Evolutionary conservation across 305 asterid species (phyloP).

Genomic region (Salvia sclarea): DNA sequence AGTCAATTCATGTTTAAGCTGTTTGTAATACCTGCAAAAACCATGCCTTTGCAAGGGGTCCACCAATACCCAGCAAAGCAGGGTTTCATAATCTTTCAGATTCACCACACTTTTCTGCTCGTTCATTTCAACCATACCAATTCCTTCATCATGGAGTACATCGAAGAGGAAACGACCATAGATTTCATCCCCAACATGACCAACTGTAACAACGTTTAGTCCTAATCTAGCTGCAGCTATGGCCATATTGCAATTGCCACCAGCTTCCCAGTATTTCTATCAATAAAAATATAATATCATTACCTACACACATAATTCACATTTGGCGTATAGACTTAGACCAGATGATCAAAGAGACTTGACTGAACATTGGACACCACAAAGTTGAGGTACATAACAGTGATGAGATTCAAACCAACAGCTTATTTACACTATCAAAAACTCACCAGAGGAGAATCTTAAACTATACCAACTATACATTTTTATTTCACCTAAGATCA

Average conservation of each 20-base stretch:
- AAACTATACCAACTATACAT: neutral
- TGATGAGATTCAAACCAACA: constrained; percentile 9
- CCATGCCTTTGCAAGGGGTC: constrained; percentile 92
- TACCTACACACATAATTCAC: constrained; percentile 1
- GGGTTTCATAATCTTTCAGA: constrained; percentile 58
- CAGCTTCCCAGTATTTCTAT: constrained; percentile 94
- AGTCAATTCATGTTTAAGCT: constrained; percentile 3
- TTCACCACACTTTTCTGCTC: constrained; percentile 48
- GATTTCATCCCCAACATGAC: constrained; percentile 80
- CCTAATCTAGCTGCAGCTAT: constrained; percentile 98
- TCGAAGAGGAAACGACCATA: constrained; percentile 81
- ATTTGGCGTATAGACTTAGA: neutral
- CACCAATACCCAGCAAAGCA: constrained; percentile 91
- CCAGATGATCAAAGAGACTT: neutral
- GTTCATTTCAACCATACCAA: constrained; percentile 61
- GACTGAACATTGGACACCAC: neutral
- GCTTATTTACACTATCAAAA: neutral
- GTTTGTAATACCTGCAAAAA: constrained; percentile 77
- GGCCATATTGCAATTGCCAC: constrained; percentile 97
- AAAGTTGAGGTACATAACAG: neutral
- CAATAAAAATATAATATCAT: constrained; percentile 31
- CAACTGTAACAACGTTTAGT: constrained; percentile 63
- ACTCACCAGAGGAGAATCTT: neutral
- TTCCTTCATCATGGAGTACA: constrained; percentile 77
- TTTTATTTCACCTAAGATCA: constrained; percentile 2